phyloP scores from a whole-genome alignment of 2,329 filamentous ascomycete genomes.

The Paracoccidioides lutzii region DNA sequence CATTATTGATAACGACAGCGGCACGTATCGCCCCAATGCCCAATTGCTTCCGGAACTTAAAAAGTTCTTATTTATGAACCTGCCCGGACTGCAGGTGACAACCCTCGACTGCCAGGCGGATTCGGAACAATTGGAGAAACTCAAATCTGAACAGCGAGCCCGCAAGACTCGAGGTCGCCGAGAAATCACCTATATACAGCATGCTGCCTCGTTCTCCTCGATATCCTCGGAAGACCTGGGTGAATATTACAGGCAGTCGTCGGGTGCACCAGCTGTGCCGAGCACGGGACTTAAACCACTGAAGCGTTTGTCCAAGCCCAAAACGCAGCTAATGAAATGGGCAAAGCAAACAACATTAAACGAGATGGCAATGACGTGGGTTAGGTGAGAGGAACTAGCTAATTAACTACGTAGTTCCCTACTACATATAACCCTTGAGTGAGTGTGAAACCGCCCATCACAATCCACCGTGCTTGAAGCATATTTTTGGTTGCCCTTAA shows the following conservation, averaged over 20 bases:
- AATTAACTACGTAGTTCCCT: too few relatives aligned
- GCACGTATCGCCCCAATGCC: slow-evolving; percentile 81
- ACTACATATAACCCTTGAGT: too few relatives aligned
- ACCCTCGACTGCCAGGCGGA: slow-evolving; percentile 61
- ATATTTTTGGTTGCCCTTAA: neutral
- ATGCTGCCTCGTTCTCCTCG: slow-evolving; percentile 29
- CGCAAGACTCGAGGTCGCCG: slow-evolving; percentile 54
- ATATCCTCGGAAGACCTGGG: slow-evolving; percentile 34
- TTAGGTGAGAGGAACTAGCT: too few relatives aligned
- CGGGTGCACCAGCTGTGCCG: neutral
- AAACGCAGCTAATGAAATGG: neutral
- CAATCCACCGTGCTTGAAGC: neutral
- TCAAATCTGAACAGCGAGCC: slow-evolving; percentile 65
- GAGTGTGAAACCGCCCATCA: too few relatives aligned
- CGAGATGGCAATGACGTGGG: neutral
- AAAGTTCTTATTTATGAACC: slow-evolving; percentile 55
- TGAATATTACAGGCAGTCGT: neutral
- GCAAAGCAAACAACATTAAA: neutral
- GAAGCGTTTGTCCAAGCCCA: neutral
- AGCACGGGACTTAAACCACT: neutral
- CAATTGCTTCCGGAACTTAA: slow-evolving; percentile 59
- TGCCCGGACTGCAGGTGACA: slow-evolving; percentile 63
- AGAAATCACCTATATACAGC: slow-evolving; percentile 43
- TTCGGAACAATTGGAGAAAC: slow-evolving; percentile 54
- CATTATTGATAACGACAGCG: slow-evolving; percentile 88